A percentile compares a stretch with the other conserved stretches of the same genome.
phyloP scores from a whole-genome alignment of 495 filamentous ascomycete genomes.

The Gamarada debralockiae region DNA sequence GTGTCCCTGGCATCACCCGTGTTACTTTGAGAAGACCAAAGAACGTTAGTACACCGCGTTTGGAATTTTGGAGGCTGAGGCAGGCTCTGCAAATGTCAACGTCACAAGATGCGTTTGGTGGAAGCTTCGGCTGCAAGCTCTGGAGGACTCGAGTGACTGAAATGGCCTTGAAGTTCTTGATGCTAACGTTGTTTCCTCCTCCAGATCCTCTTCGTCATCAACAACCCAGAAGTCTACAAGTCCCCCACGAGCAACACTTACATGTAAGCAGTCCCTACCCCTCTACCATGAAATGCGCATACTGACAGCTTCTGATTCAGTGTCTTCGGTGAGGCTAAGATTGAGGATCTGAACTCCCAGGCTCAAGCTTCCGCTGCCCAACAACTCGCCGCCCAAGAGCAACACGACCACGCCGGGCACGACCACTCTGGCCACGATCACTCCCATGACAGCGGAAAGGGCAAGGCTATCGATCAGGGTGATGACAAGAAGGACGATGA shows the following conservation, averaged over 20 bases:
- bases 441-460: constrained; percentile 61
- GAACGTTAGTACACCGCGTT: constrained; percentile 65
- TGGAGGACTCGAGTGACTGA: too few relatives aligned
- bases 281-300: background rate
- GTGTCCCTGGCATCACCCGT: constrained; percentile 93
- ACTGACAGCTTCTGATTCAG: constrained; percentile 39
- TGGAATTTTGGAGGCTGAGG: background rate
- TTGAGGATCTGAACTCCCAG: constrained; percentile 97
- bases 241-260: constrained; percentile 97
- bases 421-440: constrained; percentile 55
- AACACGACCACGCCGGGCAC: constrained; percentile 56
- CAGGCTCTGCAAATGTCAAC: background rate
- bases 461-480: constrained; percentile 64
- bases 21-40: constrained; percentile 97
- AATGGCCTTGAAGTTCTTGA: too few relatives aligned
- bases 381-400: constrained; percentile 74
- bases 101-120: background rate
- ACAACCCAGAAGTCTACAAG: constrained; percentile 98
- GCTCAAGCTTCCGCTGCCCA: constrained; percentile 92
- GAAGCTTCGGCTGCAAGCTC: background rate
- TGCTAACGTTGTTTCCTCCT: constrained; percentile 1
- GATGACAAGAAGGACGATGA: constrained; percentile 82
- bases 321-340: constrained; percentile 99
- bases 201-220: constrained; percentile 98
- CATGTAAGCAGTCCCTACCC: constrained; percentile 64